A percentile compares a stretch with the other conserved stretches of the same genome.
phyloP scores from a whole-genome alignment of 2,329 filamentous ascomycete species.

The Ophiocordyceps polyrhachis-furcata region DNA sequence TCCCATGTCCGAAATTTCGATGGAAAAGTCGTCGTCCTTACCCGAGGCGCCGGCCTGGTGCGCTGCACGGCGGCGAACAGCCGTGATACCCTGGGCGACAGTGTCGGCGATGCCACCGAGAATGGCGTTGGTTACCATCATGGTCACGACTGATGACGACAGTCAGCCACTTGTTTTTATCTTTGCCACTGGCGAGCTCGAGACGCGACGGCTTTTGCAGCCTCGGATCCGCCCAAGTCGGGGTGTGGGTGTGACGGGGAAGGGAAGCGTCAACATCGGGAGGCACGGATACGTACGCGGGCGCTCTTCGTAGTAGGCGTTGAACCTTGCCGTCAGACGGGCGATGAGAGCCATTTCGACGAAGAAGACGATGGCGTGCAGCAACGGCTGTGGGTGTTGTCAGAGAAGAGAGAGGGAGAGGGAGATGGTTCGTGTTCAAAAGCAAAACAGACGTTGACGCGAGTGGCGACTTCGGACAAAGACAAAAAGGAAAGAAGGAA shows the following conservation, averaged over 20 bases:
- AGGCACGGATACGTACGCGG: slow-evolving; percentile 38
- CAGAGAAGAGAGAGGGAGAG: no score
- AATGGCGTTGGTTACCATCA: slow-evolving; percentile 97
- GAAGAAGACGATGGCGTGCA: slow-evolving; percentile 70
- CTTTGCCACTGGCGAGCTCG: not conserved
- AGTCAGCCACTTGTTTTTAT: not conserved
- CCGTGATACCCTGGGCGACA: slow-evolving; percentile 80
- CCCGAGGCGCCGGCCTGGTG: slow-evolving; percentile 40
- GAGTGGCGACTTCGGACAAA: not conserved
- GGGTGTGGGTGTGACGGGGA: not conserved
- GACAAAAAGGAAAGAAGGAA: not conserved
- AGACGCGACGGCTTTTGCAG: not conserved
- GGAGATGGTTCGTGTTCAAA: not conserved
- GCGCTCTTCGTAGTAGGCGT: slow-evolving; percentile 79
- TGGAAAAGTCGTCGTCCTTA: slow-evolving; percentile 55
- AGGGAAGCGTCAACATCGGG: not conserved
- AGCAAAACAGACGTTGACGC: not conserved
- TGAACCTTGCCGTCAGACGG: slow-evolving; percentile 72
- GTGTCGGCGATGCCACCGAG: slow-evolving; percentile 93
- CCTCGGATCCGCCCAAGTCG: not conserved
- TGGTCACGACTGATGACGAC: slow-evolving; percentile 58
- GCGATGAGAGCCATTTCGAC: slow-evolving; percentile 78
- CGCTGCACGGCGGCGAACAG: slow-evolving; percentile 49
- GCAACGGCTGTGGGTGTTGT: slow-evolving; percentile 47
- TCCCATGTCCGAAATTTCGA: slow-evolving; percentile 79